phyloP scores from a whole-genome alignment of 768 basidiomycete genomes.

The Asterophora lycoperdoides region DNA sequence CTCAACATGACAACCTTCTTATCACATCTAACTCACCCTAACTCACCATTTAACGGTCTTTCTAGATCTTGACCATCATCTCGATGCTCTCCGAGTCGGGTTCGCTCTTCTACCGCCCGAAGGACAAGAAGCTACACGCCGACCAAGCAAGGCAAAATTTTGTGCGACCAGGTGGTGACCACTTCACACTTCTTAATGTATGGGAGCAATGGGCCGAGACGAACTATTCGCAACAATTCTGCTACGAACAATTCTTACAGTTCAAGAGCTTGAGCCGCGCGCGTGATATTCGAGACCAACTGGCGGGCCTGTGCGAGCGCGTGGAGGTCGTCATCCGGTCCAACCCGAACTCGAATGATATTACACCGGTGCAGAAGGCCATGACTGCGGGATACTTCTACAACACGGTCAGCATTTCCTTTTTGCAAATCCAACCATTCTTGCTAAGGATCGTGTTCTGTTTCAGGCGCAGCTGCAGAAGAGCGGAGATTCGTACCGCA shows the following conservation, averaged over 20 bases:
- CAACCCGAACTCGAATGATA: conserved; percentile 91
- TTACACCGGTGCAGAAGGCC: conserved; percentile 91
- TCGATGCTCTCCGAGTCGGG: conserved; percentile 95
- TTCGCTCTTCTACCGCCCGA: conserved; percentile 94
- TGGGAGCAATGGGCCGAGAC: conserved; percentile 99
- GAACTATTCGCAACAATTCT: conserved; percentile 95
- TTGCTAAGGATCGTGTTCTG: not conserved
- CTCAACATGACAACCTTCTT: not conserved
- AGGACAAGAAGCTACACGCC: conserved; percentile 96
- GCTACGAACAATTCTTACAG: conserved; percentile 93
- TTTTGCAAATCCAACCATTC: not conserved
- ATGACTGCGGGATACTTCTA: conserved; percentile 95
- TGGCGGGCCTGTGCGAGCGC: conserved; percentile 92
- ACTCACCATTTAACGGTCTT: no score
- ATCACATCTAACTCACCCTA: not conserved
- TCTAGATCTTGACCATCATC: conserved; percentile 89
- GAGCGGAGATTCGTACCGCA: conserved; percentile 95
- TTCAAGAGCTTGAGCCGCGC: conserved; percentile 93
- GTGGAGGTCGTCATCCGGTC: conserved; percentile 88
- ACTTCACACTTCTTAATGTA: conserved; percentile 95
- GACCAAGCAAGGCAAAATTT: conserved; percentile 98
- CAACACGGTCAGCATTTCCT: conserved; percentile 61
- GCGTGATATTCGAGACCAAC: conserved; percentile 93
- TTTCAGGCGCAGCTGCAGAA: conserved; percentile 84
- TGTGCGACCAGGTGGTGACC: conserved; percentile 91